These are phyloP conservation scores for Apophysomyces trapeziformis DNA, from an alignment of 371 early-diverging fungal genomes.

Conservation along the genomic window DNA sequence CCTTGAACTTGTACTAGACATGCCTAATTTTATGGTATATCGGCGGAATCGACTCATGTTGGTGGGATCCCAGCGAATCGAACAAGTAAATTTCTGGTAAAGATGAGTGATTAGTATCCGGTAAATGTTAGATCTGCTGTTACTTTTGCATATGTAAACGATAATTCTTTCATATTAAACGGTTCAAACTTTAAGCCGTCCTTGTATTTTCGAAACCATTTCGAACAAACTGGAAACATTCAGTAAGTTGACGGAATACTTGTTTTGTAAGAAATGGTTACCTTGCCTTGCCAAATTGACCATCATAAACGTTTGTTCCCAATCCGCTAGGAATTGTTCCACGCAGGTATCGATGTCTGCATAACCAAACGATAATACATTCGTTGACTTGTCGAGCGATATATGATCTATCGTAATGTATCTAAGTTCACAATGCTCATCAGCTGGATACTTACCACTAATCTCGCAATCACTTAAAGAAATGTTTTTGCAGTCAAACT, in stretches of 20 bases:
- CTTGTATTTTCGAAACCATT: conserved; percentile 43
- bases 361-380: conserved; percentile 50
- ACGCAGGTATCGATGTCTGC: conserved; percentile 47
- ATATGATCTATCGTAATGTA: conserved; percentile 40
- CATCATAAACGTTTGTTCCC: conserved; percentile 59
- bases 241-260: not conserved
- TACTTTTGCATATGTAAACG: conserved; percentile 48
- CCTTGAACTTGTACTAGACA: conserved; percentile 16
- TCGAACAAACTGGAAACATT: conserved; percentile 33
- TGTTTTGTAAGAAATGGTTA: conserved; percentile 12
- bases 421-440: conserved; percentile 2
- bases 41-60: conserved; percentile 32
- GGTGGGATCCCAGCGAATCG: conserved; percentile 44
- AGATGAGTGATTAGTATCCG: not conserved
- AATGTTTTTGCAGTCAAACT: conserved; percentile 35
- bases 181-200: conserved; percentile 40
- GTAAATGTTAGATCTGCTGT: not conserved
- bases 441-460: conserved; percentile 21
- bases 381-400: conserved; percentile 39
- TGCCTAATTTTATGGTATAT: conserved; percentile 36
- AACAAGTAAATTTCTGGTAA: conserved; percentile 33
- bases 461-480: conserved; percentile 28
- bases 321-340: conserved; percentile 45
- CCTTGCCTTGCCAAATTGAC: conserved; percentile 47
- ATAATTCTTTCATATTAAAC: conserved; percentile 39